Evolutionary conservation across 495 filamentous ascomycete species (phyloP).

Genomic region (Neurospora sp.): DNA sequence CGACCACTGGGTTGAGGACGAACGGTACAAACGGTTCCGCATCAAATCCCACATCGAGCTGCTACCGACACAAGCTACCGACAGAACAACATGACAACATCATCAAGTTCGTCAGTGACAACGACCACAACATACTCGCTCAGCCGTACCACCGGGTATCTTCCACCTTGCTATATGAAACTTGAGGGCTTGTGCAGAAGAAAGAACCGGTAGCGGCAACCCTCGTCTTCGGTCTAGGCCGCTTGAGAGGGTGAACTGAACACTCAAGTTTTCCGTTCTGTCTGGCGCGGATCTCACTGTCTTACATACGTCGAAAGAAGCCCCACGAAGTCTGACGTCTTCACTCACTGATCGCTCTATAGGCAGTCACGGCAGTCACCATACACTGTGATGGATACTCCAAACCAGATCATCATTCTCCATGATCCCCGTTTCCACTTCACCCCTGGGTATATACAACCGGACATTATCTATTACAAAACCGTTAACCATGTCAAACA

Average conservation of each 20-base stretch:
- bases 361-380: neutral
- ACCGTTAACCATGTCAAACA: neutral
- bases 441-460: neutral
- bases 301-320: too few relatives aligned
- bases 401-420: neutral
- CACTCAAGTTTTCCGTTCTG: neutral
- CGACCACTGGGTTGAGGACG: too few relatives aligned
- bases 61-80: too few relatives aligned
- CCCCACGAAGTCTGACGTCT: neutral
- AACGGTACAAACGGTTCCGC: too few relatives aligned
- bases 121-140: neutral
- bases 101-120: neutral
- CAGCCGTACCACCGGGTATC: neutral
- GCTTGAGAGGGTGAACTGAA: neutral
- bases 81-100: too few relatives aligned
- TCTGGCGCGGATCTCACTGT: neutral
- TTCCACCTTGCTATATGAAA: neutral
- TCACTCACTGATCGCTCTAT: neutral
- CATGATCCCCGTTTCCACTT: neutral
- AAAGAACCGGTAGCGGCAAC: neutral
- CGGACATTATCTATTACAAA: neutral
- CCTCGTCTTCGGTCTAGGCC: neutral
- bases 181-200: neutral
- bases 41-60: too few relatives aligned
- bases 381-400: neutral